Evolutionary conservation across 768 basidiomycete species (phyloP), one percentile per base, ranked within the genome.

Genomic region (Boletus speciosus): DNA sequence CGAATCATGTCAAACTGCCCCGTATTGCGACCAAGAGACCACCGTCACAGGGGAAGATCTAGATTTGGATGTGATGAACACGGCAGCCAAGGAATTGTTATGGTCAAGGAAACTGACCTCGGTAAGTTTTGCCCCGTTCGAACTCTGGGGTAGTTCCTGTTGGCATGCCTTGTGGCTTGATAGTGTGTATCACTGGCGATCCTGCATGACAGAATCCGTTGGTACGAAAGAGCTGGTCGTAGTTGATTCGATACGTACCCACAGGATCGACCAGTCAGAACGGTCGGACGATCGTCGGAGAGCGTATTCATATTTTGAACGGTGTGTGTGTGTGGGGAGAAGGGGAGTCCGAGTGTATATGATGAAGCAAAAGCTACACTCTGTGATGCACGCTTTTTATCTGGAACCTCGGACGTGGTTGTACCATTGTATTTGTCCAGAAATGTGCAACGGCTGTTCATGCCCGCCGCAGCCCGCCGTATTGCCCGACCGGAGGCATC

Each of bases 1-100:
- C 29, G 29, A 35, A 47, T 34, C 29, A 39, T 37, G 41, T 61
- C 45, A 58, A 55, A n/a, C 56, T 61, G 62, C 44, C 43, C 59
- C 59, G 51, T 49, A 58, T 45, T 48, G 43, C 23, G 55, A 61
- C 39, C 15, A 29, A 6, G 42, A 40, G 50, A 42, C 39, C 47
- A 29, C 19, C 19, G 19, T 38, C 25, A 43, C 21, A 49, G 49
- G n/a, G 7, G 40, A 34, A 19, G 52, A n/a, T 19, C 61, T 60
- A 36, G 5, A 6, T 19, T 38, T 14, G 29, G 10, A 23, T 29
- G 25, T 27, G 38, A 9, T 59, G 45, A 59, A 37, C 10, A 12
- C 27, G 29, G 9, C 29, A 16, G 36, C 1, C 3, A 2, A 12
- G 10, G 31, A 15, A 6, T 31, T 9, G 35, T 12, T 11, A 2